Evolutionary conservation across 1,284 basidiomycete genomes (phyloP).

Genomic region (Apiotrichum laibachii): DNA sequence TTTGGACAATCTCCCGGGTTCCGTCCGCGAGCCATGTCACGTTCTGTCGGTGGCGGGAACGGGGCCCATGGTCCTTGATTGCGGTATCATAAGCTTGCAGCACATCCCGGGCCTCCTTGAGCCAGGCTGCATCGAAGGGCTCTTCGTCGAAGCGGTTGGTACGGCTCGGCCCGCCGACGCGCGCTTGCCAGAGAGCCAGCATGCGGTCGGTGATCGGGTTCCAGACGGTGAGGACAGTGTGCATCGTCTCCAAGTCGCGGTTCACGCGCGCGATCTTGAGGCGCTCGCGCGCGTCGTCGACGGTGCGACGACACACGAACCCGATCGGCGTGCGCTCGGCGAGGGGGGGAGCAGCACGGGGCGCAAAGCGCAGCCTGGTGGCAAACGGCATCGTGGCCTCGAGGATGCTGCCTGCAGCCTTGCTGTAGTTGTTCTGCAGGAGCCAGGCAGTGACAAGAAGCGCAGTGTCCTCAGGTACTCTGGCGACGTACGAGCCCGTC

Average conservation of each 20-base stretch:
- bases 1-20: neutral
- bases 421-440: conserved; percentile 1
- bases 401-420: conserved; percentile 1
- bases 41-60: neutral
- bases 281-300: neutral
- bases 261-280: neutral
- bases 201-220: conserved; percentile 7
- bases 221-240: conserved; percentile 8
- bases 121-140: neutral
- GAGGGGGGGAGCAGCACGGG: neutral
- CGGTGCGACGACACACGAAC: neutral
- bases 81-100: neutral
- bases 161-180: neutral
- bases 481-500: conserved; percentile 2
- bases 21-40: conserved; percentile 5
- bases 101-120: neutral
- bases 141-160: neutral
- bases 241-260: conserved; percentile 3
- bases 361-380: conserved; percentile 8
- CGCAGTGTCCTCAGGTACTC: conserved; percentile 7
- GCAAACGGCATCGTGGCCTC: conserved; percentile 8
- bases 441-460: conserved; percentile 10
- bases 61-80: neutral
- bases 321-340: neutral
- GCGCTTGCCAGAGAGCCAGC: conserved; percentile 7